phyloP scores from a whole-genome alignment of 192 early-diverging fungal species.

The Entophlyctis luteolus region DNA sequence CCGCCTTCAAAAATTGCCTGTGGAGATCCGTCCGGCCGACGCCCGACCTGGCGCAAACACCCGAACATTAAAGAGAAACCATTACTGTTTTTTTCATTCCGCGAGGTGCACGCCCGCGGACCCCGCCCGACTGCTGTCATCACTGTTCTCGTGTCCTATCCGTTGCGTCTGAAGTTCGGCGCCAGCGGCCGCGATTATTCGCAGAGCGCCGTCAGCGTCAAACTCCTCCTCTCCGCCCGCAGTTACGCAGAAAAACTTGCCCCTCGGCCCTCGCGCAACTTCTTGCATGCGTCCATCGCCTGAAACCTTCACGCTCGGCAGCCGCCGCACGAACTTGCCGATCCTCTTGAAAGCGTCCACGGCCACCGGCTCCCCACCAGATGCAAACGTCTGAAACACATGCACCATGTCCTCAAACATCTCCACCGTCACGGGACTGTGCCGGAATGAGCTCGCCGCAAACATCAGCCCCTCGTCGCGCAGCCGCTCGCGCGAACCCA shows the following conservation, averaged over 20 bases:
- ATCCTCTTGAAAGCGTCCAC: slow-evolving; percentile 3
- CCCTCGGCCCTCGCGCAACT: background rate
- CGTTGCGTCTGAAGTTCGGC: slow-evolving; percentile 17
- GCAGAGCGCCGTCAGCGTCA: background rate
- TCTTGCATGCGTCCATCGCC: background rate
- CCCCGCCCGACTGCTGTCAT: no score
- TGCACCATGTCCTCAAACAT: slow-evolving; percentile 30
- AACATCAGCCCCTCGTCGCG: slow-evolving; percentile 33
- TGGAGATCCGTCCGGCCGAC: no score
- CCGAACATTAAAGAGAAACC: no score
- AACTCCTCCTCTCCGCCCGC: slow-evolving; percentile 3
- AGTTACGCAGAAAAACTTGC: slow-evolving; percentile 3
- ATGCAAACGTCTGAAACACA: slow-evolving; percentile 33
- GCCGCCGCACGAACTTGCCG: slow-evolving; percentile 28
- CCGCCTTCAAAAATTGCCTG: no score
- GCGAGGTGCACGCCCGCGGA: no score
- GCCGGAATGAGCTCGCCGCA: background rate
- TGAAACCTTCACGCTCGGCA: background rate
- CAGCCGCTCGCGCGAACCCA: slow-evolving; percentile 29
- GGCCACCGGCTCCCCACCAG: slow-evolving; percentile 14
- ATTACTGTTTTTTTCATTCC: no score
- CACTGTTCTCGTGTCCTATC: no score
- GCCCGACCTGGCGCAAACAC: no score
- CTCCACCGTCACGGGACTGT: slow-evolving; percentile 15
- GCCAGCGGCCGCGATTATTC: slow-evolving; percentile 14